Conservation (phyloP, 1,284 basidiomycete genomes). For the Testicularia cyperi region DNA sequence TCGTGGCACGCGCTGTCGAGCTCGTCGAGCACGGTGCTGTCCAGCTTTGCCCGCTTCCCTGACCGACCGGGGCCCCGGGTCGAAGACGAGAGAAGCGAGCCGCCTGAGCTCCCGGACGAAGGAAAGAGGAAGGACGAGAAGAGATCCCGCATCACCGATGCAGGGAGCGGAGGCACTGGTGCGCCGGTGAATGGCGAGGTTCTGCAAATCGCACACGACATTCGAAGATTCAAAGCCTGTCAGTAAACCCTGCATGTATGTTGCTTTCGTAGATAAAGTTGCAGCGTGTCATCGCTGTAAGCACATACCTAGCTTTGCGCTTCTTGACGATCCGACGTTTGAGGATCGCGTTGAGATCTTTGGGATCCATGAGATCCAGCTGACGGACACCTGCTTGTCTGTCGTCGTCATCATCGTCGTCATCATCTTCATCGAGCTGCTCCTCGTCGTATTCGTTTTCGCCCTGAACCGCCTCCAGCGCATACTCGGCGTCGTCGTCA, state of each 20-base stretch:
- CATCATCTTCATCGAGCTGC: slow-evolving; percentile 4
- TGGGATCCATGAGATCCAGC: slow-evolving; percentile 25
- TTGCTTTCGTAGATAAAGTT: too few relatives aligned
- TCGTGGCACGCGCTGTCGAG: slow-evolving; percentile 24
- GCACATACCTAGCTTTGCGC: too few relatives aligned
- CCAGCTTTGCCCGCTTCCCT: slow-evolving; percentile 17
- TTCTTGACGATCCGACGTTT: slow-evolving; percentile 35
- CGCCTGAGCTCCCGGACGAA: neutral
- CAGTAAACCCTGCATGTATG: too few relatives aligned
- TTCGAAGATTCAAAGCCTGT: too few relatives aligned
- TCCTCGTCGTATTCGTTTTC: slow-evolving; percentile 2
- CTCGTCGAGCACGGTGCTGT: slow-evolving; percentile 22
- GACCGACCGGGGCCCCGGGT: neutral
- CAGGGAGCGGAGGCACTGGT: slow-evolving; percentile 19
- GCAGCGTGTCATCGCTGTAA: too few relatives aligned
- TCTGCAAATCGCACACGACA: too few relatives aligned
- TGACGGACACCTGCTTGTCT: slow-evolving; percentile 3
- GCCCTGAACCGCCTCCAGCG: slow-evolving; percentile 5
- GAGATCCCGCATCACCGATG: slow-evolving; percentile 27
- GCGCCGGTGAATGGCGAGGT: slow-evolving; percentile 18
- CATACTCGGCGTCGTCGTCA: slow-evolving; percentile 21
- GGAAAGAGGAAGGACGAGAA: slow-evolving; percentile 30
- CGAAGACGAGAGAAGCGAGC: slow-evolving; percentile 5
- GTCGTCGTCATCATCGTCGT: slow-evolving; percentile 15
- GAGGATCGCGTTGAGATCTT: slow-evolving; percentile 33